phyloP scores from a whole-genome alignment of 1,284 basidiomycete species.

The Trichosporon coremiiforme region DNA sequence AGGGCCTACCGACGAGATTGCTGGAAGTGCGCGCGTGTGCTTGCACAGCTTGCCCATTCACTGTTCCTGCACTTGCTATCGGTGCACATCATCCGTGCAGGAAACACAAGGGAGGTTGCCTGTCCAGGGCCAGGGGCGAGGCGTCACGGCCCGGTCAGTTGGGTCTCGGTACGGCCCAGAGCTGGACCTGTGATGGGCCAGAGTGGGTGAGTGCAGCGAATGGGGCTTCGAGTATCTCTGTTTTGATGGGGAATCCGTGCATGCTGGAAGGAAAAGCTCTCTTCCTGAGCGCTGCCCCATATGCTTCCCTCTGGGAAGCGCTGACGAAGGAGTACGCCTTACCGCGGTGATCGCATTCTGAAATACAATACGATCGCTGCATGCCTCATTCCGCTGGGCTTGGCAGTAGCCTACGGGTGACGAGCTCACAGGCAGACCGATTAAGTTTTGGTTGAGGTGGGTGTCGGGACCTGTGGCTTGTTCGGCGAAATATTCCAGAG shows the following conservation, averaged over 20 bases:
- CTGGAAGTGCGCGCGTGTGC: not conserved
- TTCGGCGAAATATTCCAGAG: conserved; percentile 19
- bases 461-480: conserved; percentile 9
- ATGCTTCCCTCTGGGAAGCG: no score
- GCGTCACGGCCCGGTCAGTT: conserved; percentile 2
- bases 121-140: not conserved
- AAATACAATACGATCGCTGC: not conserved
- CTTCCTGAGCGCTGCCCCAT: no score
- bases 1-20: not conserved
- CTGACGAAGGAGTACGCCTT: not conserved
- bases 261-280: no score
- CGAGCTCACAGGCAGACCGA: not conserved
- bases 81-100: conserved; percentile 6
- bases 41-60: not conserved
- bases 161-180: conserved; percentile 1
- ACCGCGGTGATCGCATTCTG: not conserved
- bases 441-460: conserved; percentile 5
- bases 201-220: not conserved
- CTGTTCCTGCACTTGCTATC: not conserved
- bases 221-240: not conserved
- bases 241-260: not conserved
- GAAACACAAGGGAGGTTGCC: no score
- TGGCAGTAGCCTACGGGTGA: not conserved
- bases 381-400: not conserved
- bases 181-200: not conserved